Evolutionary conservation across 2,329 filamentous ascomycete species (phyloP), one percentile per base, ranked within the genome.

Genomic region (Penicillium verrucosum): DNA sequence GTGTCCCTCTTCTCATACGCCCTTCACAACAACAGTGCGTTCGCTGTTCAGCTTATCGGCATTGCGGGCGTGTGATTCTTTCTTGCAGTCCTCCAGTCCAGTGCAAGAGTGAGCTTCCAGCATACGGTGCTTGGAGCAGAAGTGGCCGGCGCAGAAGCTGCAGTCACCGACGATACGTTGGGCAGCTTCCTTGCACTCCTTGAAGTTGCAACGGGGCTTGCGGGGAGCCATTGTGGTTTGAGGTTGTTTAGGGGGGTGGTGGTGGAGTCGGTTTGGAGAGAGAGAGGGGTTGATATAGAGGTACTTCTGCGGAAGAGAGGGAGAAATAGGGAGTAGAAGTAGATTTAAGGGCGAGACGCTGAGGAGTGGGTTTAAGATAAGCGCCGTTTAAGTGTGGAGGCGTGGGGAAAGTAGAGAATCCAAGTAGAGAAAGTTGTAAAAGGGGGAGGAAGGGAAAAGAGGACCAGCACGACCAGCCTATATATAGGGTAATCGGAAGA

Each of bases 91-190:
- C 81, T 97, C 94, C 56, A 99, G 81, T 40, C 92, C 92, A 62
- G 85, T 86, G 80, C 94, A 99, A 78, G 90, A 90, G 79, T 99
- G 94, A 67, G 93, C 90, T 77, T 99, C 94, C 62, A 97, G 78
- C 78, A 97, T 84, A 55, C 94, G 85, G 78, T 99, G 94, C 80
- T 92, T 96, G 68, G 90, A 90, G 78, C 94, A 99, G 81, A 90
- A 97, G 74, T 95, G 90, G 44, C 92, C 92, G 54, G 88, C 82
- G 80, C 94, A 99, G 81, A 97, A 97, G 60, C 87, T 88, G 78
- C 94, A 99, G 80, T 97, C 93, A 53, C 94, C 94, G 58, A 97
- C 90, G 70, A 99, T 97, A 64, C 90, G 88, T 76, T 97, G 92
- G 16, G 92, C 92, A 30, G 85, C 84, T 67, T 91, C 87, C 73